Evolutionary conservation across 2,329 filamentous ascomycete species (phyloP), one percentile per base, ranked within the genome.

Genomic region (Phoma sp.): DNA sequence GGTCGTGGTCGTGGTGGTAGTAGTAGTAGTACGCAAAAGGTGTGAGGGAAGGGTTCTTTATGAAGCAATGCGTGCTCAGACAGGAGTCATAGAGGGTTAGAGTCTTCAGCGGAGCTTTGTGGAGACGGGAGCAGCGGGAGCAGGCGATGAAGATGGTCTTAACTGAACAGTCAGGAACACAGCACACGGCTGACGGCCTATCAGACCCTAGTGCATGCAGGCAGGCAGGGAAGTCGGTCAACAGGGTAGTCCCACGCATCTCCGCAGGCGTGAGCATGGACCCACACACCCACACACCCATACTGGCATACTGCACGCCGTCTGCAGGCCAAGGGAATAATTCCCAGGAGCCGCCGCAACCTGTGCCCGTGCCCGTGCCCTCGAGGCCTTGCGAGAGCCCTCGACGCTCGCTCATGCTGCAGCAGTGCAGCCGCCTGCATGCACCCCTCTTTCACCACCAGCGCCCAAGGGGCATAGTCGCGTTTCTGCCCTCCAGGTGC

Each of bases 81-180:
- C 38, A 55, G 55, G 62, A 65, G 65, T 68, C 60, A 67, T 61
- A 59, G 51, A 45, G 55, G 54, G 40, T 57, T 45, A 56, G 46
- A 51, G 50, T 55, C 44, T 63, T 57, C 58, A 63, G 61, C 57
- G 66, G 61, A 61, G 51, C 46, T 41, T 43, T 67, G 68, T 64
- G 64, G 69, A 65, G 65, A 64, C 61, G 63, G 61, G 58, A 36
- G 35, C 38, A 46, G 46, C 52, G 52, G 52, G 52, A 68, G 64
- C 56, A 67, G 64, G 62, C 60, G 62, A 64, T 58, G 61, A 55
- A 53, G 60, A 64, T 64, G 61, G 61, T 67, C 62, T 68, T 67
- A 69, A 60, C 55, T 44, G 57, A 48, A 55, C 49, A 62, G 60
- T 65, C 67, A 69, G 67, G 64, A 58, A 69, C 66, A 55, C 46